Evolutionary conservation across 495 filamentous ascomycete genomes (phyloP).

Genomic region (Cenococcum geophilum): DNA sequence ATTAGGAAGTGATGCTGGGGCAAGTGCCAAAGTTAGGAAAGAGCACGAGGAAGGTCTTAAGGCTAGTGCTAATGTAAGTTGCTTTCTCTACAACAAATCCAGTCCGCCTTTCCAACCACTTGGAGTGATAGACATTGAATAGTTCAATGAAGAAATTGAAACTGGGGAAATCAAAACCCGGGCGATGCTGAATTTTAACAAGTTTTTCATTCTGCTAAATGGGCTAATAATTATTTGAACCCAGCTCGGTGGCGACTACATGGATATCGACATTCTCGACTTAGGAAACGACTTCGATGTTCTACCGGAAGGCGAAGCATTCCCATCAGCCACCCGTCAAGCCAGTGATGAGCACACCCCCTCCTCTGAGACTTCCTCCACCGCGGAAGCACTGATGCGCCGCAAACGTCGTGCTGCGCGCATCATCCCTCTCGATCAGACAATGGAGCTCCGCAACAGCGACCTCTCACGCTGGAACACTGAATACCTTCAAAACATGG

Average conservation of each 20-base stretch:
- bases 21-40: slow-evolving; percentile 36
- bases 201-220: not conserved
- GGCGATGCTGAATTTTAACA: too few species aligned
- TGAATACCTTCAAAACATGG: slow-evolving; percentile 38
- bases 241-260: slow-evolving; percentile 37
- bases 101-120: not conserved
- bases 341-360: slow-evolving; percentile 1
- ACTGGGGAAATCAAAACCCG: too few species aligned
- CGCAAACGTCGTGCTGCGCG: slow-evolving; percentile 21
- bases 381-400: slow-evolving; percentile 20
- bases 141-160: too few species aligned
- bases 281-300: slow-evolving; percentile 17
- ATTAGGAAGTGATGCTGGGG: slow-evolving; percentile 40
- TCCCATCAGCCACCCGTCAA: slow-evolving; percentile 6
- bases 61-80: slow-evolving; percentile 31
- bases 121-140: too few species aligned
- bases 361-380: slow-evolving; percentile 6
- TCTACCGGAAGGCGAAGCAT: slow-evolving; percentile 21
- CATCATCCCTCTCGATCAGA: slow-evolving; percentile 29
- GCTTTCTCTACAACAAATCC: not conserved
- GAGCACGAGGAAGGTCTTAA: slow-evolving; percentile 40
- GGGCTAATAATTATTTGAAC: slow-evolving; percentile 12
- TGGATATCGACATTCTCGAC: slow-evolving; percentile 42
- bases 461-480: slow-evolving; percentile 36
- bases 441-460: slow-evolving; percentile 35